Percentiles rank a stretch among this genome's conserved stretches.
phyloP scores from a whole-genome alignment of 257 asterid genomes.

The Solanum bukasovii region DNA sequence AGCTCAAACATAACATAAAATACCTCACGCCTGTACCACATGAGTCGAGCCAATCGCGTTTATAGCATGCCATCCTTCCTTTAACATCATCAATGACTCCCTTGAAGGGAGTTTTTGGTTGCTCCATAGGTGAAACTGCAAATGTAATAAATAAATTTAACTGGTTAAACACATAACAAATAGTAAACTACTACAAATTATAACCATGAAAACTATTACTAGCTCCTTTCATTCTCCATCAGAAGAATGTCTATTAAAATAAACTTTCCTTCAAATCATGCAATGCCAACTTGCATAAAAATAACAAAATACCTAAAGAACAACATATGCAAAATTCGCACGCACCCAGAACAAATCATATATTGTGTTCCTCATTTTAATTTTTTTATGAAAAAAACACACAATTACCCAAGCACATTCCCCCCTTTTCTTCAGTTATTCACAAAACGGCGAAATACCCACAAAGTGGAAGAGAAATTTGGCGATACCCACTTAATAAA shows the following conservation, averaged over 20 bases:
- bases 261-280: not conserved
- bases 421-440: not conserved
- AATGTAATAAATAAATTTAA: not conserved
- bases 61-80: constrained; percentile 36
- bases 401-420: not conserved
- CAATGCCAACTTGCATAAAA: not conserved
- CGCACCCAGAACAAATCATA: not conserved
- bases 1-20: not conserved
- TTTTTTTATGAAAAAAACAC: not conserved
- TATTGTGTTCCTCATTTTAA: not conserved
- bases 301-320: not conserved
- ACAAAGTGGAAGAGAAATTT: not conserved
- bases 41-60: constrained; percentile 31
- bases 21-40: constrained; percentile 66
- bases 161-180: not conserved
- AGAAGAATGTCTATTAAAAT: not conserved
- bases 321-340: not conserved
- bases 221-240: not conserved
- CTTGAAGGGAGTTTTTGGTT: constrained; percentile 20
- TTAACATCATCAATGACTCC: constrained; percentile 27
- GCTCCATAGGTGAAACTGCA: constrained; percentile 24
- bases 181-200: not conserved
- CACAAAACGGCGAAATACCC: not conserved
- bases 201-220: not conserved
- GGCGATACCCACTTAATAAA: not conserved